phyloP scores from a whole-genome alignment of 805 yeast genomes.

The Kazachstania bromeliacearum region DNA sequence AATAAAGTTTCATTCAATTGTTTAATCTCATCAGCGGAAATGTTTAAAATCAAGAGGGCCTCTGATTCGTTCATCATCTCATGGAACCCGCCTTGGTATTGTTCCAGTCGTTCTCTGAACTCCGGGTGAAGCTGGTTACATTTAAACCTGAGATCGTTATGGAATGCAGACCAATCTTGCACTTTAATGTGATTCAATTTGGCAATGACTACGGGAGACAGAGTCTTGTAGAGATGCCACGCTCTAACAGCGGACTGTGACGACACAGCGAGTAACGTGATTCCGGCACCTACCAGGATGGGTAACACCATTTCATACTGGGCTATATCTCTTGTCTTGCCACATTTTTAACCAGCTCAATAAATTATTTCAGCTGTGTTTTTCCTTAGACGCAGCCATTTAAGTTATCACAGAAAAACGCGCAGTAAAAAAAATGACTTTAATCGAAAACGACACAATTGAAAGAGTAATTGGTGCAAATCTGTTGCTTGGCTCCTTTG shows the following conservation, averaged over 20 bases:
- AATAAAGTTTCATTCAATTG: slow-evolving; percentile 40
- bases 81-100: slow-evolving; percentile 55
- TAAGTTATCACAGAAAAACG: too few species aligned
- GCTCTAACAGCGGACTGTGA: slow-evolving; percentile 24
- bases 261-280: slow-evolving; percentile 21
- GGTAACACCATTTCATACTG: slow-evolving; percentile 24
- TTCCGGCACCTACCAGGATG: slow-evolving; percentile 23
- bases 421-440: too few species aligned
- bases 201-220: slow-evolving; percentile 24
- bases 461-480: too few species aligned
- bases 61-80: slow-evolving; percentile 58
- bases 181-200: slow-evolving; percentile 20
- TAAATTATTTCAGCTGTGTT: too few species aligned
- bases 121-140: slow-evolving; percentile 10
- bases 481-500: too few species aligned
- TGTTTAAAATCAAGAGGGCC: slow-evolving; percentile 55
- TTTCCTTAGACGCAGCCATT: too few species aligned
- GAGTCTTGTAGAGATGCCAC: slow-evolving; percentile 22
- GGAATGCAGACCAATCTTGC: slow-evolving; percentile 4
- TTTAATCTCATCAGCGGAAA: slow-evolving; percentile 47
- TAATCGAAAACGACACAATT: too few species aligned
- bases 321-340: background rate
- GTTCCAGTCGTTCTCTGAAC: slow-evolving; percentile 15
- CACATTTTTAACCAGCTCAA: too few species aligned
- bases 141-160: slow-evolving; percentile 10